Base-by-base conservation (phyloP, 768 basidiomycete species). In the Auricularia heimuer region DNA sequence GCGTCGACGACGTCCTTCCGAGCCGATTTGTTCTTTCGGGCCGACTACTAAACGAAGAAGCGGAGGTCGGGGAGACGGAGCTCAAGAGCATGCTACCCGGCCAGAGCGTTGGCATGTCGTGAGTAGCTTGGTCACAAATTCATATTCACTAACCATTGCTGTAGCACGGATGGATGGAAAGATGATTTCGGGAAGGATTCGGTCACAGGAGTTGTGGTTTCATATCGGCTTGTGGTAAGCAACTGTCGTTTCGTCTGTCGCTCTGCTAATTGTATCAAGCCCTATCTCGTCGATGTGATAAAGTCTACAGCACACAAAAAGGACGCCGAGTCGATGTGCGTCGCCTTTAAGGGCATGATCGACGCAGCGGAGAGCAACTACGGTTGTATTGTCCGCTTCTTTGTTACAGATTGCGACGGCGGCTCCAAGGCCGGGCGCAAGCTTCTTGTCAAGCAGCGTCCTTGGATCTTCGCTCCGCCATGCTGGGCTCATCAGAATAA, bases 401-500 rank as follows among this genome's bases (percentile, higher is more conserved):
- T 51, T 21, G 47, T 51, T 18, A 51, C 47, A 16, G 47, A 51
- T 21, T 51, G 47, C 47, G 47, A 51, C 16, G 47, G 47, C 16
- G 47, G 16, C 47, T 51, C 47, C 10, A 51, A 51, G 47, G 14
- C 47, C 21, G 47, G 16, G 14, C 47, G 47, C 11, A 51, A 51
- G 47, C 16, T 16, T 4, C 21, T 51, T 16, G 47, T 51, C 47
- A 51, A 51, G 47, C 4, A 51, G 47, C 7, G 47, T 4, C 64
- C 65, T 3, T 61, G 63, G 39, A 64, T 70, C 16, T 65, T 71
- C 29, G 65, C 64, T 44, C 62, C 67, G 54, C 62, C 68, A 45
- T 76, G 73, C 68, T 75, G 69, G 69, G 67, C 71, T 1, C 71
- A 73, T 64, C 74, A 77, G 67, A 68, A 74, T 12, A 76, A 77